Conservation (phyloP, 2,329 filamentous ascomycete species). For the Penicillium frequentans region DNA sequence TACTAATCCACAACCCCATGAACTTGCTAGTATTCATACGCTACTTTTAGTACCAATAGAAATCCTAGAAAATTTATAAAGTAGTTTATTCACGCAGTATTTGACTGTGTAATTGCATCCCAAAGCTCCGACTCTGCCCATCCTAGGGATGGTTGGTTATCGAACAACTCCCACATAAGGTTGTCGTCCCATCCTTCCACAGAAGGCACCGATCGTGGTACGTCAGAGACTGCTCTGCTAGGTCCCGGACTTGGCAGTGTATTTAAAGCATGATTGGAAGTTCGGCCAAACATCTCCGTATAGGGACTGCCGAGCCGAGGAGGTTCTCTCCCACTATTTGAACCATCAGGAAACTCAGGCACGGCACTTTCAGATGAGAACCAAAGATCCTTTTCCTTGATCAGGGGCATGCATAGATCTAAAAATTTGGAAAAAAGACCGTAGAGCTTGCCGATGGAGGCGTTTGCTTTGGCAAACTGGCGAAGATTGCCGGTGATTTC, state of each 20-base stretch:
- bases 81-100: background rate
- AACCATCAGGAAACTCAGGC: background rate
- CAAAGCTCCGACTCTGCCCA: slow-evolving; percentile 25
- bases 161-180: slow-evolving; percentile 26
- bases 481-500: slow-evolving; percentile 23
- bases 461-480: slow-evolving; percentile 22
- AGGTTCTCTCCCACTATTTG: background rate
- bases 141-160: slow-evolving; percentile 24
- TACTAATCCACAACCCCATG: slow-evolving; percentile 12
- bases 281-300: slow-evolving; percentile 5
- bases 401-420: slow-evolving; percentile 19
- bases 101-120: slow-evolving; percentile 18
- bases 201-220: slow-evolving; percentile 3
- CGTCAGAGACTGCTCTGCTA: background rate
- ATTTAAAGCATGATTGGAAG: background rate
- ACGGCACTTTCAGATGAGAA: background rate
- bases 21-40: background rate
- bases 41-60: background rate
- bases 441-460: slow-evolving; percentile 21
- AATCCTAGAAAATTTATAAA: background rate
- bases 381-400: slow-evolving; percentile 6
- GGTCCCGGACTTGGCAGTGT: background rate
- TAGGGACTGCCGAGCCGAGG: background rate
- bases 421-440: slow-evolving; percentile 24
- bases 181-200: slow-evolving; percentile 24